Evolutionary conservation across 441 rosid genomes (phyloP).

Genomic region (Lepidium campestre): DNA sequence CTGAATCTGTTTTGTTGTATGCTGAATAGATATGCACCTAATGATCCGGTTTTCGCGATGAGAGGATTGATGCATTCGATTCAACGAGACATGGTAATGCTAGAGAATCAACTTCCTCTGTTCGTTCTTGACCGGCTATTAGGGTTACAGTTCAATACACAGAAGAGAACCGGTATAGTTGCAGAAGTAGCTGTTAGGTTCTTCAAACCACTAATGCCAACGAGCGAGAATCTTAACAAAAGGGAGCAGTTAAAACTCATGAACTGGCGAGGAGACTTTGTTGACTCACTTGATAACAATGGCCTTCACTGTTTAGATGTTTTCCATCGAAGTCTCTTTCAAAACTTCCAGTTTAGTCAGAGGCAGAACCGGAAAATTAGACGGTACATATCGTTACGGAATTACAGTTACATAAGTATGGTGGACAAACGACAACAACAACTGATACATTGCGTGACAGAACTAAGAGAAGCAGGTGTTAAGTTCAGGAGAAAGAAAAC

Average conservation of each 20-base stretch:
- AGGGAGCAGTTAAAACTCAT: slow-evolving; percentile 21
- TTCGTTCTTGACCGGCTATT: slow-evolving; percentile 56
- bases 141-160: slow-evolving; percentile 45
- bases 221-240: slow-evolving; percentile 55
- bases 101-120: slow-evolving; percentile 76
- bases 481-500: slow-evolving; percentile 55
- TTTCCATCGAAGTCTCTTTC: slow-evolving; percentile 53
- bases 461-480: slow-evolving; percentile 61
- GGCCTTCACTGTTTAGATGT: slow-evolving; percentile 79
- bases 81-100: slow-evolving; percentile 78
- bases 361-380: not conserved
- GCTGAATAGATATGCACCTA: slow-evolving; percentile 36
- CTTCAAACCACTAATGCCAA: slow-evolving; percentile 67
- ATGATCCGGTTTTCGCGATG: slow-evolving; percentile 68
- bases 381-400: slow-evolving; percentile 4
- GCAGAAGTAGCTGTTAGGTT: slow-evolving; percentile 50
- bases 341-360: not conserved
- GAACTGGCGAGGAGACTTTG: slow-evolving; percentile 27
- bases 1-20: not conserved
- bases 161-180: slow-evolving; percentile 48
- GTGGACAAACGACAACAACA: slow-evolving; percentile 27
- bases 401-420: too few species aligned
- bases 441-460: slow-evolving; percentile 55
- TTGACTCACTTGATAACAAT: slow-evolving; percentile 39
- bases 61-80: slow-evolving; percentile 73